Evolutionary conservation across 176 grass and related monocot genomes (phyloP).

Genomic region (Cenchrus fungigraminus): DNA sequence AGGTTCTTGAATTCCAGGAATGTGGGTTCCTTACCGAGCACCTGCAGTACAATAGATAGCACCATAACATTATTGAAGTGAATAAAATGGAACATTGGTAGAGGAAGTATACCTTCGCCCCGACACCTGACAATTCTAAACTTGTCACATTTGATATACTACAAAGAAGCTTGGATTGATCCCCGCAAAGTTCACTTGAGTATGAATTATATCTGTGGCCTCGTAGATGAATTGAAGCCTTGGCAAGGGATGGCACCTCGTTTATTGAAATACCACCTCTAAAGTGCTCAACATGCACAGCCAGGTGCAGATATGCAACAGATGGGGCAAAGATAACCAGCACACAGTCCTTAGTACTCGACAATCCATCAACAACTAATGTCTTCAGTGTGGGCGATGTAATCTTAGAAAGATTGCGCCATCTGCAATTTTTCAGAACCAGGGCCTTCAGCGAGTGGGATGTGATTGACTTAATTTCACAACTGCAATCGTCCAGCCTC

Average conservation of each 20-base stretch:
- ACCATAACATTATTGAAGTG: background rate
- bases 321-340: background rate
- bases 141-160: background rate
- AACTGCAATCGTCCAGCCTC: background rate
- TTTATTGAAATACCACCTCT: background rate
- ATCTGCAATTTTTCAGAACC: background rate
- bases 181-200: background rate
- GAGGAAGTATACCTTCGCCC: background rate
- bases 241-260: no score
- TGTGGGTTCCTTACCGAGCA: background rate
- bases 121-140: slow-evolving; percentile 15
- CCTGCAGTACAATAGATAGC: background rate
- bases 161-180: background rate
- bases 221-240: no score
- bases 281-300: background rate
- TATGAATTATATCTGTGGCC: no score
- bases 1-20: background rate
- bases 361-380: background rate
- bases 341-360: background rate
- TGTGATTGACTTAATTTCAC: background rate
- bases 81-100: background rate
- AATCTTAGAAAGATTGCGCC: background rate
- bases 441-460: background rate
- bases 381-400: background rate
- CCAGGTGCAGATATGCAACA: background rate